Evolutionary conservation across 768 basidiomycete species (phyloP), one percentile per base, ranked within the genome.

Genomic region (Daedaleopsis nitida): DNA sequence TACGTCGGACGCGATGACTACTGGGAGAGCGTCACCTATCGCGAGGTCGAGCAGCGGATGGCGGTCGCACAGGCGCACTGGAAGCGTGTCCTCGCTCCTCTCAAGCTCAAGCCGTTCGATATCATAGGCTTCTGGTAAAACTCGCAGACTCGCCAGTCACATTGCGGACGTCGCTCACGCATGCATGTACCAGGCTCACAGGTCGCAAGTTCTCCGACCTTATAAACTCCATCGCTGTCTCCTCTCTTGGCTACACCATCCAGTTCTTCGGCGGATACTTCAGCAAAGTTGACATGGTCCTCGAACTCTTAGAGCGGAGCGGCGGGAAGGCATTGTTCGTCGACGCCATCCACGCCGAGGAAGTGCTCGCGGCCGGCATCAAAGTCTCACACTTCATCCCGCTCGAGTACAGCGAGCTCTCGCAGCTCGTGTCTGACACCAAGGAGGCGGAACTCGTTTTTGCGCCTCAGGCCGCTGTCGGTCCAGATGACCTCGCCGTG

Each of bases 151-250:
- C 23, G 8, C 19, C 5, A 8, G 23, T 49, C 47, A 13, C 19
- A 5, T 23, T 16, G 39, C 4, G 10, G 39, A 42, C n/a, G 14
- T 21, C 13, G 19, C 50, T 52, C 9, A 37, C 39, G 3, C 39
- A 13, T 54, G 19, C 5, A 54, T 21, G 8, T 54, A 37, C 24
- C 45, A 56, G 55, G 55, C 32, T 56, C 8, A 56, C 55, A 11
- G 55, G 55, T 3, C 55, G 45, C 13, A 56, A 56, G 55, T 14
- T 56, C n/a, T 32, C 24, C 19, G 55, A 56, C 44, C 45, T 56
- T 7, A 34, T 56, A 1, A 56, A 56, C 45, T 32, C 42, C 13
- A 45, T 56, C 34, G 55, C 55, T 3, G 23, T 56, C 7, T 56
- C 44, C 16, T 24, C 45, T 6, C 19, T 56, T 6, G 55, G 55